Base-by-base conservation (phyloP, 495 filamentous ascomycete species). In the Ramalina intermedia region DNA sequence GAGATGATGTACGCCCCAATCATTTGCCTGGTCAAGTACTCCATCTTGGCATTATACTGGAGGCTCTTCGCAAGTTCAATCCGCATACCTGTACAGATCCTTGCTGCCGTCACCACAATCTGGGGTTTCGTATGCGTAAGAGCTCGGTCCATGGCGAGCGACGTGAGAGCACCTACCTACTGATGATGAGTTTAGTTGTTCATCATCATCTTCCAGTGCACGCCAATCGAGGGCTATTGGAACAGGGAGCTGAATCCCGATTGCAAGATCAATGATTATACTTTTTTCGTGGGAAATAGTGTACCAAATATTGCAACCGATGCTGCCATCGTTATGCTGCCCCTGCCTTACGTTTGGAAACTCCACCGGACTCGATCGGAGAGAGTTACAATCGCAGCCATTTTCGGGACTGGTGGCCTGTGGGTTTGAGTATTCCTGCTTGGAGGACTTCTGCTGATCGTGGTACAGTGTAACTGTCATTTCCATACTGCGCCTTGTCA, bases 321-420 rank as follows among this genome's bases (percentile, higher is more conserved):
- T 54, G 55, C 64, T 12, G 57, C 63, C 7, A 63, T 74, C 8
- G 59, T 74, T 17, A 24, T 72, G 0, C 67, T 78, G 38, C 76
- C 77, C 0, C 61, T 79, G 38, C 71, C 70, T 8, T 63, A 63
- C 7, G 58, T 77, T 17, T 66, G 63, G 60, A 56, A 55, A 0
- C 52, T 72, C 12, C 66, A 67, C 1, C 65, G 73, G 41, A 63
- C 66, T 13, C 51, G 51, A 26, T 59, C 51, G 6, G 59, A 69
- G 49, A 70, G 67, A 41, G 36, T 51, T 27, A 37, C 47, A 14
- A 35, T 61, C n/a, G 24, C 41, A 2, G 46, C 33, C 4, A 46
- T 61, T 6, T 58, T 56, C 38, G 14, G 21, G 3, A 24, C 56
- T 1, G 58, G 58, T 12, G 51, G 47, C 18, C 54, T 56, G 57